phyloP scores from a whole-genome alignment of 2,329 filamentous ascomycete species.

The Microsporum ferrugineum region DNA sequence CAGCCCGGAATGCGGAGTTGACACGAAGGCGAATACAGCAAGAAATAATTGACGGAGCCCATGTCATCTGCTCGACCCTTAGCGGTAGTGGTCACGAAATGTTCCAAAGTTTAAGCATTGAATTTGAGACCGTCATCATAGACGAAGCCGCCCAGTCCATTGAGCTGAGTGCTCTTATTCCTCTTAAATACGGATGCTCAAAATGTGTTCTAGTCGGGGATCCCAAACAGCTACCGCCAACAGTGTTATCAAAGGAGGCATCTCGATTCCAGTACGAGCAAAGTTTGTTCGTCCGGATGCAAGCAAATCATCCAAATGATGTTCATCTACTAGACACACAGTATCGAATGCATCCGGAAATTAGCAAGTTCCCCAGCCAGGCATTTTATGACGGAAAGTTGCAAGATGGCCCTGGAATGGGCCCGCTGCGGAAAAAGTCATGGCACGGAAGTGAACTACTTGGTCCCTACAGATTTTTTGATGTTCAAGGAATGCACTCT shows the following conservation, averaged over 20 bases:
- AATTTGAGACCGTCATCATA: conserved; percentile 97
- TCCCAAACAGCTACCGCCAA: conserved; percentile 92
- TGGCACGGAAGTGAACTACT: conserved; percentile 79
- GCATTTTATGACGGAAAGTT: conserved; percentile 88
- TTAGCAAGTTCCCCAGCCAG: conserved; percentile 77
- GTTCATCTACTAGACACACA: conserved; percentile 94
- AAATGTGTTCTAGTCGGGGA: conserved; percentile 97
- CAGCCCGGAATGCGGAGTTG: conserved; percentile 73
- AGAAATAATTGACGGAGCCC: conserved; percentile 76
- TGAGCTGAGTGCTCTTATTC: conserved; percentile 89
- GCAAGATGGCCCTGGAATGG: conserved; percentile 77
- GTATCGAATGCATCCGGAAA: conserved; percentile 98
- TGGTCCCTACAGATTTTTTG: conserved; percentile 92
- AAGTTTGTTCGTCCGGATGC: conserved; percentile 97
- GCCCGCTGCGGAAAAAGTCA: conserved; percentile 57
- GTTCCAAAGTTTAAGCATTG: conserved; percentile 85
- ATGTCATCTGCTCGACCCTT: conserved; percentile 88
- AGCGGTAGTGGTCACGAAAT: conserved; percentile 95
- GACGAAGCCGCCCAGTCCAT: conserved; percentile 98
- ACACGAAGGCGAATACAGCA: conserved; percentile 76
- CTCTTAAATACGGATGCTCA: conserved; percentile 89
- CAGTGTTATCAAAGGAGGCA: conserved; percentile 86
- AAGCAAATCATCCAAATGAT: conserved; percentile 74
- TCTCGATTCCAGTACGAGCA: conserved; percentile 92
- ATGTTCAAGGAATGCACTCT: conserved; percentile 79